A percentile compares a stretch with the other conserved stretches of the same genome.
Conservation (phyloP, 2,329 filamentous ascomycete species). For the Fusarium nematophilum region DNA sequence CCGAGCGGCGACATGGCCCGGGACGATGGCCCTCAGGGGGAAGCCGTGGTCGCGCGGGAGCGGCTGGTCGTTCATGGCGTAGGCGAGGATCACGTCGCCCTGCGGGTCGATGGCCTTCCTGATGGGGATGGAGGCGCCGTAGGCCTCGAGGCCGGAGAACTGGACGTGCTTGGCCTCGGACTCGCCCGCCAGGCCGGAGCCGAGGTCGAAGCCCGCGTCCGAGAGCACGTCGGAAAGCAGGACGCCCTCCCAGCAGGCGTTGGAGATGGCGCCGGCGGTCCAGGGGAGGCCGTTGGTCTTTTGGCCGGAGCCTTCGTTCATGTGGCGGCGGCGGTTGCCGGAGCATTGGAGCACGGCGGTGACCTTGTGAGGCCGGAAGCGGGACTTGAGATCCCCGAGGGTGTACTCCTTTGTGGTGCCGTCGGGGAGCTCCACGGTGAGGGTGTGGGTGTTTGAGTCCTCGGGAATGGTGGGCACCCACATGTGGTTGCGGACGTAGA, state of each 20-base stretch:
- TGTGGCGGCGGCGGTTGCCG: constrained; percentile 69
- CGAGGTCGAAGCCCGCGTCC: constrained; percentile 64
- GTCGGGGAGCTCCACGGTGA: constrained; percentile 67
- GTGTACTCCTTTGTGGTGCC: constrained; percentile 65
- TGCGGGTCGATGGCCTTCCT: constrained; percentile 67
- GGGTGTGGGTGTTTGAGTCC: constrained; percentile 53
- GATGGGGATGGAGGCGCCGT: constrained; percentile 71
- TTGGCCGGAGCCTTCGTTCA: constrained; percentile 59
- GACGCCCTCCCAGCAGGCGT: constrained; percentile 69
- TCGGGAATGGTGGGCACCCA: constrained; percentile 65
- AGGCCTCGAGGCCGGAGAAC: constrained; percentile 69
- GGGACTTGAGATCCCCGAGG: constrained; percentile 62
- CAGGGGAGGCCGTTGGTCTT: constrained; percentile 69
- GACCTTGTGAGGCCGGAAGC: constrained; percentile 62
- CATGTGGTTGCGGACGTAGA: constrained; percentile 73
- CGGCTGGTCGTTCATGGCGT: constrained; percentile 73
- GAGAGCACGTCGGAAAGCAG: constrained; percentile 65
- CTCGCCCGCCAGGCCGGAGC: constrained; percentile 50
- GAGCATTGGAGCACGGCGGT: constrained; percentile 70
- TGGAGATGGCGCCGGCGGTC: constrained; percentile 69
- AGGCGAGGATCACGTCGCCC: constrained; percentile 74
- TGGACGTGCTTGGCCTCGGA: constrained; percentile 63
- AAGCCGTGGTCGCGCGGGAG: constrained; percentile 75
- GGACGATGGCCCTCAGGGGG: constrained; percentile 70
- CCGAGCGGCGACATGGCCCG: constrained; percentile 73